phyloP scores from a whole-genome alignment of 345 rosid species.

The Eucalyptus regnans region DNA sequence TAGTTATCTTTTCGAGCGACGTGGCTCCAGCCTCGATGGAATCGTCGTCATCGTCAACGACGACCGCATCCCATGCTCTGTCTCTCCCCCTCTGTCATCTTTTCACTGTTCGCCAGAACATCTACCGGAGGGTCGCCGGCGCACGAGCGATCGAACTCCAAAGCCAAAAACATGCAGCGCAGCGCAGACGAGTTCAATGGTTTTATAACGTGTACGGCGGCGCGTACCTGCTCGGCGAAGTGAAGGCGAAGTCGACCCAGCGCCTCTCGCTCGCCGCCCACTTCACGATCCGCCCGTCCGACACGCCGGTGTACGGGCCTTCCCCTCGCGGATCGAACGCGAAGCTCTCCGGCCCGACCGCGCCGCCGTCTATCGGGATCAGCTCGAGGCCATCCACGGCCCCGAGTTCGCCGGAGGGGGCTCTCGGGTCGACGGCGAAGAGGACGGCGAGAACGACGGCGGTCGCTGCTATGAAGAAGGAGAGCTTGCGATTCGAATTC shows the following conservation, averaged over 20 bases:
- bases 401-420: neutral
- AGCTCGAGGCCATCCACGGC: neutral
- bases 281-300: conserved; percentile 36
- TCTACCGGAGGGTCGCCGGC: neutral
- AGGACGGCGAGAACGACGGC: neutral
- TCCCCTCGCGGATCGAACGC: conserved; percentile 23
- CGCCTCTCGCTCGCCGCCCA: conserved; percentile 12
- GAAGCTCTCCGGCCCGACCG: conserved; percentile 41
- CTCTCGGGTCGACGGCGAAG: neutral
- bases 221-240: conserved; percentile 35
- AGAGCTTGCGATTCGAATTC: neutral
- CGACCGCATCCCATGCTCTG: neutral
- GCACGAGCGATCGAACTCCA: neutral
- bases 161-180: neutral
- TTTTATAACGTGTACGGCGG: neutral
- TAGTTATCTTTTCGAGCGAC: neutral
- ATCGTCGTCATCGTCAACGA: neutral
- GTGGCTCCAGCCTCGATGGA: neutral
- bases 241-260: conserved; percentile 25
- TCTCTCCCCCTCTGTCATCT: neutral
- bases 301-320: conserved; percentile 38
- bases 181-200: neutral
- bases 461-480: neutral
- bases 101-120: neutral
- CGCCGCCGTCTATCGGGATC: conserved; percentile 5